phyloP scores from a whole-genome alignment of 192 early-diverging fungal species.

The Backusella macrospora region DNA sequence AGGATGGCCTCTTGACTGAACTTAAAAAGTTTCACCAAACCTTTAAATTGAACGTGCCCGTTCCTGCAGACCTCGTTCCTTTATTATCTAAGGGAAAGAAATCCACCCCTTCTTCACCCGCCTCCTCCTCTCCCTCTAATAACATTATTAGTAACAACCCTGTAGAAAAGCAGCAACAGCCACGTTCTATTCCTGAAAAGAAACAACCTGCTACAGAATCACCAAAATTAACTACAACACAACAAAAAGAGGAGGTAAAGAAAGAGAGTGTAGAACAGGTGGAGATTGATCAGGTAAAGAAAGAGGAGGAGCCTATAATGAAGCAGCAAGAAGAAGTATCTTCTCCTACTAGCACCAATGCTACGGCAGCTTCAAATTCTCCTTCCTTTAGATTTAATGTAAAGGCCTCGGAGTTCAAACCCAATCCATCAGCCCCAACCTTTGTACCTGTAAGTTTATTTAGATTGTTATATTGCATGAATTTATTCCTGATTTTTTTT shows the following conservation, averaged over 20 bases:
- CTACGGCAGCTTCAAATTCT: conserved; percentile 12
- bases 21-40: conserved; percentile 78
- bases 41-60: conserved; percentile 81
- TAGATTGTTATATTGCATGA: neutral
- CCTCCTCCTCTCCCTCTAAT: neutral
- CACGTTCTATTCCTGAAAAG: conserved; percentile 8
- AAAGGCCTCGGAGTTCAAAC: conserved; percentile 78
- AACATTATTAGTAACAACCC: neutral
- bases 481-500: conserved; percentile 7
- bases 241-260: neutral
- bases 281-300: neutral
- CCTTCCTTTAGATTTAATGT: conserved; percentile 67
- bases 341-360: conserved; percentile 21
- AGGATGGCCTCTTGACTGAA: conserved; percentile 74
- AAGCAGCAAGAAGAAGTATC: neutral
- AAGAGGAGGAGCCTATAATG: neutral
- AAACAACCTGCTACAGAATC: neutral
- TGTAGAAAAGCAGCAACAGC: too few species aligned
- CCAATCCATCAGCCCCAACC: conserved; percentile 65
- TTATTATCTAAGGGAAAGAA: conserved; percentile 65
- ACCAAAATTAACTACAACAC: neutral
- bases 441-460: conserved; percentile 66
- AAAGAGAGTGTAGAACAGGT: neutral
- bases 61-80: conserved; percentile 80
- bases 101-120: neutral